Evolutionary conservation across 495 filamentous ascomycete genomes (phyloP).

Genomic region (Cercophora sp.): DNA sequence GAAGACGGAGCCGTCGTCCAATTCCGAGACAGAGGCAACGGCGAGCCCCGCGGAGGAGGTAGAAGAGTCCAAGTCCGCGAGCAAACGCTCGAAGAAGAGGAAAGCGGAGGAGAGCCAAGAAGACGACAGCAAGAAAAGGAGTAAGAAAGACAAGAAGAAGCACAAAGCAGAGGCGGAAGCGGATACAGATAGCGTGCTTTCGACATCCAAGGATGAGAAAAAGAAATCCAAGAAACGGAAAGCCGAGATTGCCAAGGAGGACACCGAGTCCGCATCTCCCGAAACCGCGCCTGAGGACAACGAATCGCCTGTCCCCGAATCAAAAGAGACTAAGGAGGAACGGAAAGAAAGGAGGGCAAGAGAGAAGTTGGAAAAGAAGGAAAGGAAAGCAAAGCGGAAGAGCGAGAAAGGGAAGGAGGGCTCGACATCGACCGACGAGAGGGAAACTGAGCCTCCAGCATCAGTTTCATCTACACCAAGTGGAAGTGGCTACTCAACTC

Average conservation of each 20-base stretch:
- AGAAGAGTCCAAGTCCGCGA: not conserved
- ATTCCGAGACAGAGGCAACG: not conserved
- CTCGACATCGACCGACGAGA: slow-evolving; percentile 20
- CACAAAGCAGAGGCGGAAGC: slow-evolving; percentile 32
- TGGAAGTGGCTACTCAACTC: slow-evolving; percentile 32
- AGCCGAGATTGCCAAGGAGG: slow-evolving; percentile 34
- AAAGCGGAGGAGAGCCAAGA: slow-evolving; percentile 20
- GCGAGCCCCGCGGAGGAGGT: not conserved
- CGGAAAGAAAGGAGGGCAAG: slow-evolving; percentile 26
- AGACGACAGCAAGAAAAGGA: slow-evolving; percentile 30
- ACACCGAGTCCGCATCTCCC: slow-evolving; percentile 6
- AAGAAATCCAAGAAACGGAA: slow-evolving; percentile 38
- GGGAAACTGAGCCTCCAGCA: slow-evolving; percentile 5
- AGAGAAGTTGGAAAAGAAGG: slow-evolving; percentile 40
- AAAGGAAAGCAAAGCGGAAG: slow-evolving; percentile 30
- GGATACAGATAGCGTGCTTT: slow-evolving; percentile 9
- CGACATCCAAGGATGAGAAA: slow-evolving; percentile 32
- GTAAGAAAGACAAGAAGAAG: slow-evolving; percentile 39
- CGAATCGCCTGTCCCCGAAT: slow-evolving; percentile 11
- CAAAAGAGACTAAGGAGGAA: slow-evolving; percentile 36
- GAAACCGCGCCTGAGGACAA: not conserved
- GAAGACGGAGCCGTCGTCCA: not conserved
- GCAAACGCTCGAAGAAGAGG: slow-evolving; percentile 20
- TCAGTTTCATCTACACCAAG: slow-evolving; percentile 19
- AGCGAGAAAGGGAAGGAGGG: slow-evolving; percentile 21